These are phyloP conservation scores for Noccaea caerulescens DNA, from an alignment of 345 rosid genomes.

Conservation along the genomic window DNA sequence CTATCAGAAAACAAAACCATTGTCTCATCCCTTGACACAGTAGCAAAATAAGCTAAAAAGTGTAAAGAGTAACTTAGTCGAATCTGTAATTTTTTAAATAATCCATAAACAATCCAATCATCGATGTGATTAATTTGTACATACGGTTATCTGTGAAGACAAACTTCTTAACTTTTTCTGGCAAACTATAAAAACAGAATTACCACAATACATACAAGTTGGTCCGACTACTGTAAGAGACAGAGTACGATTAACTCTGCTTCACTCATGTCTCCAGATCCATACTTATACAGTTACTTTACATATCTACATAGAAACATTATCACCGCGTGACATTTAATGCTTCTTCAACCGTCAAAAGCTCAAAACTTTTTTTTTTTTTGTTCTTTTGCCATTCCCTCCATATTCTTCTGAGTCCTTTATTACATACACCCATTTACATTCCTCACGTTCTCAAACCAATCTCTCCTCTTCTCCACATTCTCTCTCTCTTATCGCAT, in stretches of 20 bases:
- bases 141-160: not conserved
- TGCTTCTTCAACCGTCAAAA: slow-evolving; percentile 34
- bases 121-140: slow-evolving; percentile 1
- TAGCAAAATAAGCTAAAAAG: slow-evolving; percentile 14
- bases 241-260: slow-evolving; percentile 6
- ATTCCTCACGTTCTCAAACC: slow-evolving; percentile 42
- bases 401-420: slow-evolving; percentile 28
- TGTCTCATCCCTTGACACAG: slow-evolving; percentile 20
- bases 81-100: not conserved
- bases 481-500: slow-evolving; percentile 18
- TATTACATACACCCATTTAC: slow-evolving; percentile 32
- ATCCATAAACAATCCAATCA: not conserved
- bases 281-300: slow-evolving; percentile 28
- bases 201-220: slow-evolving; percentile 24
- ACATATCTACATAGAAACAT: slow-evolving; percentile 19
- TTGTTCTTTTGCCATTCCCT: slow-evolving; percentile 33
- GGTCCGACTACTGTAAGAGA: slow-evolving; percentile 11
- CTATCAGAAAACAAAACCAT: not conserved
- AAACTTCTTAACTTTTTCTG: slow-evolving; percentile 21
- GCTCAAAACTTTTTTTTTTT: not conserved
- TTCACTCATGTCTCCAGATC: slow-evolving; percentile 14
- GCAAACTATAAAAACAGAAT: slow-evolving; percentile 29
- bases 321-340: slow-evolving; percentile 40
- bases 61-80: not conserved
- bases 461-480: slow-evolving; percentile 21